These are phyloP conservation scores for Neostapfia colusana DNA, from an alignment of 176 grass and related monocot genomes.

Conservation along the genomic window DNA sequence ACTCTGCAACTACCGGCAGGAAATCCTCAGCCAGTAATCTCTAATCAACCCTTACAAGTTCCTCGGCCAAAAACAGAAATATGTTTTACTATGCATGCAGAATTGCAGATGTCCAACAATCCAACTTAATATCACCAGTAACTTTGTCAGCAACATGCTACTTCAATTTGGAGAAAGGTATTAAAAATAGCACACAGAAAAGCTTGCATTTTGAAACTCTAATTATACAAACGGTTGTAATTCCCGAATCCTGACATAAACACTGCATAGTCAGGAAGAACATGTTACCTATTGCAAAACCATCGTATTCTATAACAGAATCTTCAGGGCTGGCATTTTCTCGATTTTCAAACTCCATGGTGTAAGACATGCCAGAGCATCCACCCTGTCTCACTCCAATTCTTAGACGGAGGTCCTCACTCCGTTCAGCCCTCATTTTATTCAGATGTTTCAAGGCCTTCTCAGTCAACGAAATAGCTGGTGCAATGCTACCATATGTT, in stretches of 20 bases:
- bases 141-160: neutral
- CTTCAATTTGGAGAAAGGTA: neutral
- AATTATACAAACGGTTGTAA: neutral
- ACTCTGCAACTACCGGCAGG: neutral
- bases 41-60: too few relatives aligned
- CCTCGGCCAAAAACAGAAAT: too few relatives aligned
- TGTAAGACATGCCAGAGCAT: slow-evolving; percentile 99
- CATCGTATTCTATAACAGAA: slow-evolving; percentile 83
- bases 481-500: slow-evolving; percentile 59
- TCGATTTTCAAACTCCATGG: slow-evolving; percentile 87
- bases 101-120: neutral
- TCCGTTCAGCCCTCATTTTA: slow-evolving; percentile 75
- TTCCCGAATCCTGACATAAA: slow-evolving; percentile 1
- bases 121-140: neutral
- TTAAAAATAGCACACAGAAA: neutral
- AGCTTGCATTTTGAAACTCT: neutral
- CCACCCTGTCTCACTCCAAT: slow-evolving; percentile 98
- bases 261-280: neutral
- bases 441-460: slow-evolving; percentile 87
- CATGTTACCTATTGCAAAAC: slow-evolving; percentile 82
- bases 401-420: slow-evolving; percentile 86
- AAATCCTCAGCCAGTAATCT: too few relatives aligned
- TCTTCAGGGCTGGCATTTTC: slow-evolving; percentile 60
- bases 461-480: slow-evolving; percentile 82
- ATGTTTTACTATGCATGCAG: too few relatives aligned